A percentile compares a stretch with the other conserved stretches of the same genome.
Evolutionary conservation across 2,329 filamentous ascomycete species (phyloP).

Genomic region (Claviceps sp.): DNA sequence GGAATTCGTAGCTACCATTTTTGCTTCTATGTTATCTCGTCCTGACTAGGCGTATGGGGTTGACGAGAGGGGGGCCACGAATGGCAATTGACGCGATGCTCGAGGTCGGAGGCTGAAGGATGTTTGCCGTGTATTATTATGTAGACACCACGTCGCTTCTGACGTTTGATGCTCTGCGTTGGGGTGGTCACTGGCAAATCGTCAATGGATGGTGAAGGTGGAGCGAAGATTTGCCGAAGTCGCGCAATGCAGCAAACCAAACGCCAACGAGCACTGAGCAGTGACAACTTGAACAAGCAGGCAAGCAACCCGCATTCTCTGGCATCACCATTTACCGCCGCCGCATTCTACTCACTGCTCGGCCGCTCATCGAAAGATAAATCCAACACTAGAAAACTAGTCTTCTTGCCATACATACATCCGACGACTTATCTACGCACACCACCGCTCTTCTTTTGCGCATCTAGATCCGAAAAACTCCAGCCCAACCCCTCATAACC

Average conservation of each 20-base stretch:
- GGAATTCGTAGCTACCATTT: too few species aligned
- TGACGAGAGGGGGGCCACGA: not conserved
- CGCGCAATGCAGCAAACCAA: not conserved
- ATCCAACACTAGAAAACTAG: too few species aligned
- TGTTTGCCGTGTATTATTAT: not conserved
- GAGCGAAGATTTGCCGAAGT: slow-evolving; percentile 25
- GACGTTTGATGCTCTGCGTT: not conserved
- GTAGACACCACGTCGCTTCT: not conserved
- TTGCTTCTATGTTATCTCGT: too few species aligned
- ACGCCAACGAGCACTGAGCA: not conserved
- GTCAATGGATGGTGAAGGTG: slow-evolving; percentile 4
- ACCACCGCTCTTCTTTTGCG: not conserved
- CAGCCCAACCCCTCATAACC: slow-evolving; percentile 16
- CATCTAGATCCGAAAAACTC: not conserved
- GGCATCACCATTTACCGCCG: not conserved
- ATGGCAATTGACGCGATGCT: not conserved
- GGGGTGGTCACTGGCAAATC: not conserved
- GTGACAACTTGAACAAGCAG: not conserved
- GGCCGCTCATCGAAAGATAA: too few species aligned
- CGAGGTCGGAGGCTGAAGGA: not conserved
- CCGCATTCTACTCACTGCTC: too few species aligned
- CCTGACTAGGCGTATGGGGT: too few species aligned
- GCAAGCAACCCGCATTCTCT: not conserved
- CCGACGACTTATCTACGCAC: not conserved
- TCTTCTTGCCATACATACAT: too few species aligned